A percentile compares a stretch with the other conserved stretches of the same genome.
Evolutionary conservation across 306 rosid genomes (phyloP).

Genomic region (Vigna nakashimae): DNA sequence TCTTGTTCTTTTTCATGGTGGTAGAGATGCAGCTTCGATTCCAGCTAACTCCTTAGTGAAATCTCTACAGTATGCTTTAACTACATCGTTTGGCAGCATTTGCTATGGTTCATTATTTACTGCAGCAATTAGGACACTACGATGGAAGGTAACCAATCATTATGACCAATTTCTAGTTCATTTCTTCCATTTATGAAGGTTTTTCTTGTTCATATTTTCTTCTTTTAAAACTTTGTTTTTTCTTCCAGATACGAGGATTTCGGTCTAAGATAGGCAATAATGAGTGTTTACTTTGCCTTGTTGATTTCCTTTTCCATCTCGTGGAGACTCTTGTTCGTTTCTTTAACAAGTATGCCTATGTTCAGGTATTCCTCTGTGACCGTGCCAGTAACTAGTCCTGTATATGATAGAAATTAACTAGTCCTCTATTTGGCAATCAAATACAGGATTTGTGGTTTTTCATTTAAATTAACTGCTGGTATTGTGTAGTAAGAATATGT

Average conservation of each 20-base stretch:
- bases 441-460: neutral
- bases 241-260: conserved; percentile 87
- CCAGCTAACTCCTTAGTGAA: conserved; percentile 77
- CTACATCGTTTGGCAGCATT: conserved; percentile 97
- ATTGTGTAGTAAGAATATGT: neutral
- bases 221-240: conserved; percentile 24
- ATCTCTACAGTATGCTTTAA: conserved; percentile 78
- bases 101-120: conserved; percentile 98
- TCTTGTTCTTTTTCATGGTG: conserved; percentile 90
- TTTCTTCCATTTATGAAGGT: conserved; percentile 8
- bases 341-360: conserved; percentile 97
- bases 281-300: conserved; percentile 96
- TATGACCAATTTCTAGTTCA: conserved; percentile 12
- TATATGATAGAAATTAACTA: neutral
- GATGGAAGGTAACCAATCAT: conserved; percentile 82
- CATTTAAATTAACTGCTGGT: neutral
- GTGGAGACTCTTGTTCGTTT: conserved; percentile 99
- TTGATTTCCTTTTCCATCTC: conserved; percentile 95
- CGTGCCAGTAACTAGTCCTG: conserved; percentile 16
- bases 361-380: conserved; percentile 67
- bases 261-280: conserved; percentile 96
- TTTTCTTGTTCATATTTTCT: conserved; percentile 17
- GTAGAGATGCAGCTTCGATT: conserved; percentile 76
- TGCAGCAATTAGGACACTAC: conserved; percentile 88
- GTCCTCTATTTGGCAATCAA: conserved; percentile 22